Percentiles rank a stretch among this genome's conserved stretches.
These are phyloP conservation scores for Pseudogymnoascus sp. DNA, from an alignment of 2,329 filamentous ascomycete species.

Conservation along the genomic window DNA sequence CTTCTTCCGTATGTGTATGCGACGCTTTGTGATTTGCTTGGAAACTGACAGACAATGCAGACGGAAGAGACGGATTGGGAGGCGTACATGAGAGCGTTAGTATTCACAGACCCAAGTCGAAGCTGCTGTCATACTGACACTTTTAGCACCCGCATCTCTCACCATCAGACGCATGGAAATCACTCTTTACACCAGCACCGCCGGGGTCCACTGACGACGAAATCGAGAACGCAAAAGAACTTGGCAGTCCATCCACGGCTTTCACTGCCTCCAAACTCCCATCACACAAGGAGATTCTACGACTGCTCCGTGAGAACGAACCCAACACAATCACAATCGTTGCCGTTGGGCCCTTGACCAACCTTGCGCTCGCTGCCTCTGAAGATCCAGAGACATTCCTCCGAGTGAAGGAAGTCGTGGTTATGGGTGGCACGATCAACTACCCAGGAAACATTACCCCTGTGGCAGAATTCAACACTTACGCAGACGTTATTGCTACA, in stretches of 20 bases:
- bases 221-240: slow-evolving; percentile 27
- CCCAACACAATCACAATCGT: slow-evolving; percentile 82
- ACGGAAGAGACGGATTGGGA: slow-evolving; percentile 70
- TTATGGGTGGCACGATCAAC: slow-evolving; percentile 87
- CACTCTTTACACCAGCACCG: slow-evolving; percentile 50
- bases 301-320: slow-evolving; percentile 73
- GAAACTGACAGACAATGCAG: slow-evolving; percentile 34
- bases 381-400: slow-evolving; percentile 87
- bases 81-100: slow-evolving; percentile 58
- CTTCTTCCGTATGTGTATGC: slow-evolving; percentile 67
- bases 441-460: slow-evolving; percentile 77
- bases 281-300: slow-evolving; percentile 83
- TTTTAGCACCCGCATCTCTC: slow-evolving; percentile 63
- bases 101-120: slow-evolving; percentile 11
- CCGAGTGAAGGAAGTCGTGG: slow-evolving; percentile 79
- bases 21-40: neutral
- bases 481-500: slow-evolving; percentile 74
- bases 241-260: slow-evolving; percentile 36
- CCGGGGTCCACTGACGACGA: slow-evolving; percentile 40
- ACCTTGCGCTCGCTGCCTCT: slow-evolving; percentile 79
- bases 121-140: slow-evolving; percentile 18
- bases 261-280: slow-evolving; percentile 70
- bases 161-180: slow-evolving; percentile 66
- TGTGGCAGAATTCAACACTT: slow-evolving; percentile 90
- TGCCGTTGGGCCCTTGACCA: slow-evolving; percentile 87